A percentile compares a stretch with the other conserved stretches of the same genome.
Conservation (phyloP, 148 eudicot species). For the Vaccinium darrowii region DNA sequence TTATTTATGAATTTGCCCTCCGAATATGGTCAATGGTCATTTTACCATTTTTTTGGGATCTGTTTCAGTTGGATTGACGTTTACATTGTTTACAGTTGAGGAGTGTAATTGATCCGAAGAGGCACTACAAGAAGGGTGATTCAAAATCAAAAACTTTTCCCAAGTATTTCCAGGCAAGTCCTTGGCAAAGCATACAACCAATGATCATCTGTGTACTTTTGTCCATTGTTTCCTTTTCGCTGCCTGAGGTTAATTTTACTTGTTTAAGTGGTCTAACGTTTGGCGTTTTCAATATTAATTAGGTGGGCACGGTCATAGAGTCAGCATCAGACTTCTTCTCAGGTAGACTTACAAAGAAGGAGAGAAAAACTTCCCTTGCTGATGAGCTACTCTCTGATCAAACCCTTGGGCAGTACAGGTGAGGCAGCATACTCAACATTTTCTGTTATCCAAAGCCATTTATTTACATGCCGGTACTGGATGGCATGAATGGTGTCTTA, state of each 20-base stretch:
- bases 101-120: constrained; percentile 86
- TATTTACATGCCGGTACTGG: not conserved
- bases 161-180: constrained; percentile 79
- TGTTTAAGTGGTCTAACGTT: constrained; percentile 13
- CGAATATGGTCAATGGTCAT: not conserved
- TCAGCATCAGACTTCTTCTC: constrained; percentile 57
- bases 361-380: constrained; percentile 77
- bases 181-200: not conserved
- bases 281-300: not conserved
- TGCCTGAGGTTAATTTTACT: not conserved
- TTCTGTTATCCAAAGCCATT: not conserved
- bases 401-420: constrained; percentile 61
- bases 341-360: constrained; percentile 79
- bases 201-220: not conserved
- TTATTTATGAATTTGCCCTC: not conserved
- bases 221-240: not conserved
- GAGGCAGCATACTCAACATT: not conserved
- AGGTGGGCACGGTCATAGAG: constrained; percentile 89
- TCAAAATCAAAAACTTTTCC: constrained; percentile 68
- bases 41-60: not conserved
- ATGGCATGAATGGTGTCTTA: not conserved
- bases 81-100: constrained; percentile 56
- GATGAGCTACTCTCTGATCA: constrained; percentile 78
- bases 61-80: constrained; percentile 4
- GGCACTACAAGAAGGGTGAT: constrained; percentile 92